These are phyloP conservation scores for Juncus effusus DNA, from an alignment of 176 grass and related monocot species.

Conservation along the genomic window DNA sequence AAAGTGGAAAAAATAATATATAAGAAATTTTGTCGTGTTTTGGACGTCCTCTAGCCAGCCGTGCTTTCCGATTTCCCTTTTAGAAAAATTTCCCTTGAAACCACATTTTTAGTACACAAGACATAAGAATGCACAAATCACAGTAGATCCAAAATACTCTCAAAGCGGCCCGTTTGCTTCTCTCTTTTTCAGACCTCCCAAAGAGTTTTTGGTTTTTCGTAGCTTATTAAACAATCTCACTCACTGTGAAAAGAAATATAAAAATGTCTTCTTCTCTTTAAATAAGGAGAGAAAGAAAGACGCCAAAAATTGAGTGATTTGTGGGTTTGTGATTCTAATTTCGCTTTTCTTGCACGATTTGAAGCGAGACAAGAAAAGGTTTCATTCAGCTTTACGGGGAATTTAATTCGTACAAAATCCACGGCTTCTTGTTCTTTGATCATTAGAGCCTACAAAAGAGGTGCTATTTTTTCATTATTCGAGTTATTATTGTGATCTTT, in stretches of 20 bases:
- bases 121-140: too few species aligned
- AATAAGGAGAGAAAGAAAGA: background rate
- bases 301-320: background rate
- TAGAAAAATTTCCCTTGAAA: too few species aligned
- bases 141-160: too few species aligned
- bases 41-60: too few species aligned
- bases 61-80: too few species aligned
- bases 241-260: background rate
- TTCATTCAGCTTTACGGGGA: background rate
- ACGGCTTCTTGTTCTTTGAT: conserved; percentile 3
- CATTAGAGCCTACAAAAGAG: background rate
- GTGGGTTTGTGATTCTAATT: conserved; percentile 9
- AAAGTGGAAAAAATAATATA: too few species aligned
- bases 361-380: background rate
- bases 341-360: conserved; percentile 24
- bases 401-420: background rate
- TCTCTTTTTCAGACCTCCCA: conserved; percentile 12
- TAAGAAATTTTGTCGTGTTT: too few species aligned
- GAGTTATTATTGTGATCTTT: conserved; percentile 9
- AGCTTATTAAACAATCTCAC: conserved; percentile 18
- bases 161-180: background rate
- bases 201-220: background rate
- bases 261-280: background rate
- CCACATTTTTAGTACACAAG: too few species aligned
- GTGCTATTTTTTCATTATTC: conserved; percentile 15